Evolutionary conservation across 2,329 filamentous ascomycete species (phyloP).

Genomic region (Hymenoscyphus linearis): DNA sequence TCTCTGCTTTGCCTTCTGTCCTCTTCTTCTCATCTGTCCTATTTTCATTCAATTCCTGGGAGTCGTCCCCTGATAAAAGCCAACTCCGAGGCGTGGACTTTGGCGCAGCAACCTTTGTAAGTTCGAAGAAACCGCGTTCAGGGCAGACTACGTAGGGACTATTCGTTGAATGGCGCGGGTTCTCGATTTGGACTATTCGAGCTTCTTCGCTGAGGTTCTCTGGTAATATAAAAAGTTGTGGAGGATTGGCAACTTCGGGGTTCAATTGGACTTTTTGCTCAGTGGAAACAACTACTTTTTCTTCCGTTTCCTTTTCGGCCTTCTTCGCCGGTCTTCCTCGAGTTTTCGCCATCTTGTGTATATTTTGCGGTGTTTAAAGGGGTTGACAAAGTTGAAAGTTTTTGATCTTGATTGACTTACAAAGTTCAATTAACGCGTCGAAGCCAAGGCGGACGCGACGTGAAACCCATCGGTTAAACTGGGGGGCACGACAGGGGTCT

Average conservation of each 20-base stretch:
- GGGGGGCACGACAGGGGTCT: not conserved
- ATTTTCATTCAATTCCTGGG: conserved; percentile 2
- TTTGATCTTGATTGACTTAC: not conserved
- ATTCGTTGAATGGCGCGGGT: conserved; percentile 51
- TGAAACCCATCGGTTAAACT: not conserved
- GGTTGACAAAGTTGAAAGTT: not conserved
- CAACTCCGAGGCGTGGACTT: conserved; percentile 54
- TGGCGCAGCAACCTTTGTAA: conserved; percentile 51
- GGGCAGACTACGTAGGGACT: conserved; percentile 59
- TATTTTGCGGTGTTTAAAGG: not conserved
- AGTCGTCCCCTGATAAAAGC: conserved; percentile 40
- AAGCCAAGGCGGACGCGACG: not conserved
- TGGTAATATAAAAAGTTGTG: conserved; percentile 57
- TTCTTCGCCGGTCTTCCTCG: conserved; percentile 25
- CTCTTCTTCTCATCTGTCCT: conserved; percentile 8
- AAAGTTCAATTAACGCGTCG: not conserved
- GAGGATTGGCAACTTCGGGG: conserved; percentile 37
- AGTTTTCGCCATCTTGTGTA: conserved; percentile 25
- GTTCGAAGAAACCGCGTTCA: conserved; percentile 58
- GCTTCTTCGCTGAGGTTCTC: conserved; percentile 47
- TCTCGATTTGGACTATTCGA: conserved; percentile 53
- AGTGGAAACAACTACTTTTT: conserved; percentile 23
- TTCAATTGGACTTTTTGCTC: conserved; percentile 29
- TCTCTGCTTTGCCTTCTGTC: conserved; percentile 22
- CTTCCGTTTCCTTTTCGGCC: conserved; percentile 14